These are phyloP conservation scores for Erodium chrysanthum DNA, from an alignment of 441 rosid genomes.

Conservation along the genomic window DNA sequence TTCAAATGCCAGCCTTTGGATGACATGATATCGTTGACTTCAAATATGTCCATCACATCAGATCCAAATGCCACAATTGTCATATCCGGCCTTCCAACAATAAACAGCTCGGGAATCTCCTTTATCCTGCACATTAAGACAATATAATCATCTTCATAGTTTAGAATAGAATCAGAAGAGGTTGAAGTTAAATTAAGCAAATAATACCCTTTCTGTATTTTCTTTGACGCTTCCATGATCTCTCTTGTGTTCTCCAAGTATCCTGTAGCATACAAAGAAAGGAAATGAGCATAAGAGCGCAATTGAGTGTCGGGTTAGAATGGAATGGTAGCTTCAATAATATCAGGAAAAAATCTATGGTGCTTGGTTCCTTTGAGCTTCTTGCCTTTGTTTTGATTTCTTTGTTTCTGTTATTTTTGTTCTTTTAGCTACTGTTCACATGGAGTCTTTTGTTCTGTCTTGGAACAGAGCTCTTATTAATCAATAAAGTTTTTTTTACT, in stretches of 20 bases:
- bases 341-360: too few relatives aligned
- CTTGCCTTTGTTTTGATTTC: too few relatives aligned
- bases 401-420: too few relatives aligned
- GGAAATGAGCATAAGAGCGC: too few relatives aligned
- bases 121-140: constrained; percentile 39
- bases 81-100: constrained; percentile 86
- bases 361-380: too few relatives aligned
- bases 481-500: too few relatives aligned
- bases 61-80: constrained; percentile 85
- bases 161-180: not conserved
- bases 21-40: constrained; percentile 82
- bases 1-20: constrained; percentile 94
- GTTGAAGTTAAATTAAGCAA: constrained; percentile 6
- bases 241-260: constrained; percentile 63
- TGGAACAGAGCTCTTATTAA: too few relatives aligned
- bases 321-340: constrained; percentile 12
- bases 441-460: too few relatives aligned
- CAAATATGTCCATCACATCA: constrained; percentile 57
- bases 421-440: too few relatives aligned
- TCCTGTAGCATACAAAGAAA: constrained; percentile 29
- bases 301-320: not conserved
- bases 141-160: constrained; percentile 7
- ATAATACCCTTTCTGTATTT: constrained; percentile 51
- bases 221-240: constrained; percentile 74
- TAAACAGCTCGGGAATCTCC: constrained; percentile 59